Base-by-base conservation (phyloP, 2,329 filamentous ascomycete species). In the Pleomassaria siparia region DNA sequence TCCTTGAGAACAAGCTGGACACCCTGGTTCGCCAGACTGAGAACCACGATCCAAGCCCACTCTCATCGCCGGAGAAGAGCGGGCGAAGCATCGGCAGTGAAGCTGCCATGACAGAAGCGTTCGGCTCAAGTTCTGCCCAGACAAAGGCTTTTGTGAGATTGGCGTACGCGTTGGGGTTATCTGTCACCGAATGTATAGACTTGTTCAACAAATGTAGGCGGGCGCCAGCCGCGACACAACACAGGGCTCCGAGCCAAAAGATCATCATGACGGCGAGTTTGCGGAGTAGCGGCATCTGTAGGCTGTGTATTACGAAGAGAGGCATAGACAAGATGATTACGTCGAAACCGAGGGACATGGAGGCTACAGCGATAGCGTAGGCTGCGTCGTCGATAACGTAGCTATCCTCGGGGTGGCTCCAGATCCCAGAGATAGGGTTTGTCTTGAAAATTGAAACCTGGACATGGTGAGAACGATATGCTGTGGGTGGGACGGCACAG, bases 231-330 rank as follows among this genome's bases (percentile, higher is more conserved):
- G 50, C 29, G 10, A 56, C 26, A 15, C 46, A 44, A 30, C 55
- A 58, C 42, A 58, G 50, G 9, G 47, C 46, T 8, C 53, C 55
- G 9, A 58, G 47, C 32, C 50, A 51, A 15, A 58, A 58, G 12
- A 55, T 42, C 15, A 42, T 18, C 1, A 43, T 36, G 3, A 59
- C 50, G 2, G 51, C 47, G n/a, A 59, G 16, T 26, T 62, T 64
- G 11, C 50, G 37, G 2, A 42, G 37, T 8, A 29, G 10, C 2
- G 50, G 52, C 5, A 63, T 53, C 11, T 54, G 49, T 11, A 63
- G 35, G 9, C 53, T 50, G n/a, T 48, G 48, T 6, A 64, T 50
- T 13, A 59, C 56, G 25, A 54, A 53, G 1, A 57, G 12, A 2
- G 59, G 61, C 6, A 63, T 16, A 5, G 56, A 41, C 3, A 64